Conservation (phyloP, 164 flowering plant genomes). For the Liquidambar formosana region DNA sequence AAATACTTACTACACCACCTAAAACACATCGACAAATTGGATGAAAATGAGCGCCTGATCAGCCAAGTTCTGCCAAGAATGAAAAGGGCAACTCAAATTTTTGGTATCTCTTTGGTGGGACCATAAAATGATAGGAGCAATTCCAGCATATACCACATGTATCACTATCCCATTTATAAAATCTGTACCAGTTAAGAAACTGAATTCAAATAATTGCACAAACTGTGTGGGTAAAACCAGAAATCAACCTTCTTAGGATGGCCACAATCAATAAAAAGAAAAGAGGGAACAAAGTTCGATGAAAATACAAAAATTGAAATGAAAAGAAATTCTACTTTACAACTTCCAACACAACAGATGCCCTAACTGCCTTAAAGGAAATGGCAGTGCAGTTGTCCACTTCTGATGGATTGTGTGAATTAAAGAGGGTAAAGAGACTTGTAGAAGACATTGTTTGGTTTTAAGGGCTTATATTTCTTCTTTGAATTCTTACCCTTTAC, state of each 20-base stretch:
- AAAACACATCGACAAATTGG: too few species aligned
- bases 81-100: not conserved
- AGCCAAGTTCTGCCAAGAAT: not conserved
- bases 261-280: not conserved
- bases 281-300: not conserved
- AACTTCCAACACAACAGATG: not conserved
- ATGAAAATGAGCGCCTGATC: not conserved
- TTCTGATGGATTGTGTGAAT: not conserved
- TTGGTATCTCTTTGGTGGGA: not conserved
- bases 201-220: too few species aligned
- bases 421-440: not conserved
- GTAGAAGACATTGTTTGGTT: not conserved
- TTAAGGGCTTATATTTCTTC: not conserved
- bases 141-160: not conserved
- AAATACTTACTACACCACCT: too few species aligned
- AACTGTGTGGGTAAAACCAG: too few species aligned
- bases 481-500: slow-evolving; percentile 20
- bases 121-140: not conserved
- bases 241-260: not conserved
- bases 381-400: not conserved
- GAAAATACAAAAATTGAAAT: not conserved
- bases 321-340: not conserved
- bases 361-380: not conserved
- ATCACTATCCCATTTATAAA: too few species aligned
- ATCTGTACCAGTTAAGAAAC: too few species aligned